These are phyloP conservation scores for Boletus reticuloceps DNA, from an alignment of 768 basidiomycete genomes.

Conservation along the genomic window DNA sequence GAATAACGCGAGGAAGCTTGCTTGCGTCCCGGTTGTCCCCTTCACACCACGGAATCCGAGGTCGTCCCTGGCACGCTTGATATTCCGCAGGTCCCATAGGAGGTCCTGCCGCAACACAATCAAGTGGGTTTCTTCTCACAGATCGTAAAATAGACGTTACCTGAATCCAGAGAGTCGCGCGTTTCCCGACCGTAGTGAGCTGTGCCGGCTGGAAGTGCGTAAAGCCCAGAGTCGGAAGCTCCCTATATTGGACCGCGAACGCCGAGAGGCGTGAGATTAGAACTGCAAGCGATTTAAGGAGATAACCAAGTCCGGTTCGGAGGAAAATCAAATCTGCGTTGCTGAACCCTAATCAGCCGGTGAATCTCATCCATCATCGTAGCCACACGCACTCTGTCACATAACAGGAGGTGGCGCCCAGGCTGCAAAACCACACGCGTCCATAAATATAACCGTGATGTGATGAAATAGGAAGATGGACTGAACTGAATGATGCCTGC, in stretches of 20 bases:
- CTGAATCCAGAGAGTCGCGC: conserved; percentile 96
- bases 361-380: conserved; percentile 2
- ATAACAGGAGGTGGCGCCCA: conserved; percentile 98
- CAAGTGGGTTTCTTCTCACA: not conserved
- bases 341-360: conserved; percentile 41
- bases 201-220: conserved; percentile 99
- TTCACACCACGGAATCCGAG: conserved; percentile 98
- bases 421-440: conserved; percentile 38
- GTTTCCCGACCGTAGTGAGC: conserved; percentile 96
- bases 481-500: conserved; percentile 93
- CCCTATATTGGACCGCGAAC: conserved; percentile 84
- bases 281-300: conserved; percentile 84
- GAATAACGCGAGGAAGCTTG: conserved; percentile 90
- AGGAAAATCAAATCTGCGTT: conserved; percentile 99
- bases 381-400: conserved; percentile 82
- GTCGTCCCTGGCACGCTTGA: conserved; percentile 86
- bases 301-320: conserved; percentile 77
- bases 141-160: conserved; percentile 33
- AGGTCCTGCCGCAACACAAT: conserved; percentile 58
- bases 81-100: conserved; percentile 93
- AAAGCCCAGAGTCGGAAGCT: conserved; percentile 92
- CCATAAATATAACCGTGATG: conserved; percentile 10
- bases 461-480: conserved; percentile 3
- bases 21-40: conserved; percentile 99
- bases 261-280: conserved; percentile 84